Evolutionary conservation across 148 eudicot species (phyloP).

Genomic region (Rhododendron molle): DNA sequence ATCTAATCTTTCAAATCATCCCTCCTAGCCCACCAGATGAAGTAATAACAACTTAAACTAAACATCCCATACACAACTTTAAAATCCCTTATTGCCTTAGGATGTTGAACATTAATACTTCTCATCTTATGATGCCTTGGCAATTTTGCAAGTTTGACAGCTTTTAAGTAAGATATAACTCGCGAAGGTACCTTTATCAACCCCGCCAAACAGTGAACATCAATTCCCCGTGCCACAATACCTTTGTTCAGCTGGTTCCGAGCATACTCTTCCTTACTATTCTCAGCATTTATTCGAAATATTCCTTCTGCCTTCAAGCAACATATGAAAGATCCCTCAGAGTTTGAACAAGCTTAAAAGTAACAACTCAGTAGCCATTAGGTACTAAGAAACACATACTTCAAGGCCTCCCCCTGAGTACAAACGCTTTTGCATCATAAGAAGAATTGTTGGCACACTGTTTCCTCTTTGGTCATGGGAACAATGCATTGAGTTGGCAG

Average conservation of each 20-base stretch:
- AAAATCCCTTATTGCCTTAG: neutral
- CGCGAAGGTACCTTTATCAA: slow-evolving; percentile 56
- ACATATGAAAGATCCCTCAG: slow-evolving; percentile 16
- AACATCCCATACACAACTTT: neutral
- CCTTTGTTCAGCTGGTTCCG: slow-evolving; percentile 78
- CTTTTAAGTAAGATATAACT: neutral
- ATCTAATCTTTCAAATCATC: neutral
- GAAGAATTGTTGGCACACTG: slow-evolving; percentile 80
- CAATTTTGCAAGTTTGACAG: neutral
- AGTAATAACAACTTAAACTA: neutral
- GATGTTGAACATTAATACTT: neutral
- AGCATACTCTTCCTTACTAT: slow-evolving; percentile 62
- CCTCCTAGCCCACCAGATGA: neutral
- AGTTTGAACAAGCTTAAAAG: neutral
- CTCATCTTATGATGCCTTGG: neutral
- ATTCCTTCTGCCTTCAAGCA: slow-evolving; percentile 80
- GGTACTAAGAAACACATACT: slow-evolving; percentile 28
- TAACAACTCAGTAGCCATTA: neutral
- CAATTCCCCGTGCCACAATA: slow-evolving; percentile 56
- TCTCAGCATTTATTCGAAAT: slow-evolving; percentile 81
- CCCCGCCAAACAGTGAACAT: slow-evolving; percentile 90
- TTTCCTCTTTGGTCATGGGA: slow-evolving; percentile 71
- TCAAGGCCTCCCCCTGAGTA: slow-evolving; percentile 73
- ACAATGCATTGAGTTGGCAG: slow-evolving; percentile 91
- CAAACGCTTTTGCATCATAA: slow-evolving; percentile 65